phyloP scores from a whole-genome alignment of 768 basidiomycete genomes.

The Mycena rebaudengoi region DNA sequence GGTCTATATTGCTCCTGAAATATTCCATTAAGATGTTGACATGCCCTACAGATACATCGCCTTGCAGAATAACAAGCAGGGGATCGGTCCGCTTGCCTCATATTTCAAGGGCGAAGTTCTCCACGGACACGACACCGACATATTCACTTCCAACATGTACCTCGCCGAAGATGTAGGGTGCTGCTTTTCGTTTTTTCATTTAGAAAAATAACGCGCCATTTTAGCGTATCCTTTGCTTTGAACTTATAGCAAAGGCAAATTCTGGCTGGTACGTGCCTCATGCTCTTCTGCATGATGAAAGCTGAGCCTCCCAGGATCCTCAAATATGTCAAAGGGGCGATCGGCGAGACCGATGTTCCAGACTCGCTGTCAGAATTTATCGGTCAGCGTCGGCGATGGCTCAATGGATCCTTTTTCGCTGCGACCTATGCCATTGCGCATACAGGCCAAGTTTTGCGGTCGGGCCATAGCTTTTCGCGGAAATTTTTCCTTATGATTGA shows the following conservation, averaged over 20 bases:
- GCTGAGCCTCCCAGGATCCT: conserved; percentile 72
- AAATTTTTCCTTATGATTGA: conserved; percentile 82
- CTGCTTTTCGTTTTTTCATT: background rate
- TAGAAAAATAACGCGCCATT: conserved; percentile 26
- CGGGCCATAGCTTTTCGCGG: conserved; percentile 81
- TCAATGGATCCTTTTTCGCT: conserved; percentile 95
- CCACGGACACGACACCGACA: conserved; percentile 86
- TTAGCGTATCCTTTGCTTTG: conserved; percentile 86
- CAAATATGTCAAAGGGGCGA: conserved; percentile 94
- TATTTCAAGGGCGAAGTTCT: conserved; percentile 97
- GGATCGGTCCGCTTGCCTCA: conserved; percentile 88
- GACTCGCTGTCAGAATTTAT: conserved; percentile 95
- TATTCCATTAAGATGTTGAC: conserved; percentile 3
- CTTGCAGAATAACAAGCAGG: conserved; percentile 82
- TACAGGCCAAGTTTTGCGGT: conserved; percentile 78
- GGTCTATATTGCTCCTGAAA: conserved; percentile 42
- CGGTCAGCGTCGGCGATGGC: conserved; percentile 87
- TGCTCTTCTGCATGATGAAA: conserved; percentile 9
- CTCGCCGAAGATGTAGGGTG: conserved; percentile 85
- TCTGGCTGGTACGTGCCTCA: conserved; percentile 68
- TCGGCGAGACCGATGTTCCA: conserved; percentile 94
- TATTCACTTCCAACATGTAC: conserved; percentile 98
- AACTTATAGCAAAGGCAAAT: conserved; percentile 79
- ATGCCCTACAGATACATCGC: conserved; percentile 73
- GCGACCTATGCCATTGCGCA: conserved; percentile 94